Conservation (phyloP, 371 early-diverging fungal genomes). For the Choanephora cucurbitarum region DNA sequence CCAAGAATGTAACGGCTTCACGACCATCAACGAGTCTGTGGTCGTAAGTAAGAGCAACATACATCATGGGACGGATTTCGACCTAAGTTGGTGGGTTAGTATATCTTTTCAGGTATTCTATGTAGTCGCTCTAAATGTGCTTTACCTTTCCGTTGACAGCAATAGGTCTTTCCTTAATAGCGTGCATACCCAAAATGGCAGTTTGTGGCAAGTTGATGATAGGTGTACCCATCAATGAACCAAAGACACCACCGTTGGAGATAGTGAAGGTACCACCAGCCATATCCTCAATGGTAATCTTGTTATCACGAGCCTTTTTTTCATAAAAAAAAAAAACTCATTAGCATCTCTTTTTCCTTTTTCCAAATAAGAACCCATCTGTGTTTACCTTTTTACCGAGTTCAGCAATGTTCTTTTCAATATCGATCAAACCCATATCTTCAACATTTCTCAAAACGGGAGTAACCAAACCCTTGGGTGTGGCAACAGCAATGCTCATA, state of each 20-base stretch:
- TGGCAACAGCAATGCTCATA: conserved; percentile 95
- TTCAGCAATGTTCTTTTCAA: conserved; percentile 90
- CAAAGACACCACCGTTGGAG: conserved; percentile 98
- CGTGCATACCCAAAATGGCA: conserved; percentile 98
- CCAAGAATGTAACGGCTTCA: conserved; percentile 97
- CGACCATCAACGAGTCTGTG: conserved; percentile 98
- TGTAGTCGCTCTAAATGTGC: neutral
- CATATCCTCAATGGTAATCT: conserved; percentile 95
- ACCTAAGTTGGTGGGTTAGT: conserved; percentile 42
- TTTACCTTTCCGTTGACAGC: conserved; percentile 87
- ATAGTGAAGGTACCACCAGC: conserved; percentile 98
- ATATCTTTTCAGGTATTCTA: no score
- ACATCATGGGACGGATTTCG: conserved; percentile 98
- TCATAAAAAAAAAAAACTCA: neutral
- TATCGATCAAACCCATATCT: conserved; percentile 79
- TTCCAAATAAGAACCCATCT: neutral
- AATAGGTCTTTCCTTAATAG: conserved; percentile 94
- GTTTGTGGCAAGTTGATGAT: conserved; percentile 97
- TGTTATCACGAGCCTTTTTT: conserved; percentile 88
- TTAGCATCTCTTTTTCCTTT: neutral
- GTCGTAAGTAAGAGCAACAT: conserved; percentile 96
- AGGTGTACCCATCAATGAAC: conserved; percentile 95
- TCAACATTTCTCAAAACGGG: conserved; percentile 95
- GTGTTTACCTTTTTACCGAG: conserved; percentile 76
- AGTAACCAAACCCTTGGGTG: conserved; percentile 98